Base-by-base conservation (phyloP, 2,329 filamentous ascomycete species). In the Aspergillus caelatus region DNA sequence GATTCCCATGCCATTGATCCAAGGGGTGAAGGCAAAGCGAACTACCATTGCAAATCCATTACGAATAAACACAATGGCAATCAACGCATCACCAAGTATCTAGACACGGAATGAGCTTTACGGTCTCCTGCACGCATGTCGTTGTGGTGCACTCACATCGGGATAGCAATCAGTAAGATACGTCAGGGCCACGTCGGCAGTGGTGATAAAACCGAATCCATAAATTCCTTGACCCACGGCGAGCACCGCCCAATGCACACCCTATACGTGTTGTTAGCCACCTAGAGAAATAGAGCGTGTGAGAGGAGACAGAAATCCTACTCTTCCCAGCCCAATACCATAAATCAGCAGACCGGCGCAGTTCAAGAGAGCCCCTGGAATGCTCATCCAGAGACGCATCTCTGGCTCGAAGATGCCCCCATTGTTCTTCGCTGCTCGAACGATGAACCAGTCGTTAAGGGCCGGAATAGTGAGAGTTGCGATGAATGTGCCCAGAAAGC, bases 51-150 rank as follows among this genome's bases (percentile, higher is more conserved):
- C 75, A 48, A 84, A 75, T 2, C 75, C 62, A 58, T 84, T 84
- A 0, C 82, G 78, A 12, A 80, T 69, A 61, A 84, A 79, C 0
- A 80, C 79, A 4, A 85, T 72, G 0, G 72, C 78, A 10, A 83
- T 80, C 16, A 84, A 70, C 0, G 81, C 77, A 63, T 84, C 81
- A 9, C 78, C 82, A 48, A 84, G 75, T 39, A 85, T 81, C 75
- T 83, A 64, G 48, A 48, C 7, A 54, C 10, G 23, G 14, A 19
- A 19, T 48, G 6, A 48, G 12, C 45, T 5, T 16, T 5, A 36
- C 14, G 0, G 12, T 2, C 14, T 5, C 5, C 12, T 1, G 4
- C 0, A 57, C 14, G 32, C 30, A 30, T 39, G 0, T 43, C 3
- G 19, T 43, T 4, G 21, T 1, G 10, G 8, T 36, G 19, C 2